Evolutionary conservation across 768 basidiomycete genomes (phyloP).

Genomic region (Macrolepiota albuminosa): DNA sequence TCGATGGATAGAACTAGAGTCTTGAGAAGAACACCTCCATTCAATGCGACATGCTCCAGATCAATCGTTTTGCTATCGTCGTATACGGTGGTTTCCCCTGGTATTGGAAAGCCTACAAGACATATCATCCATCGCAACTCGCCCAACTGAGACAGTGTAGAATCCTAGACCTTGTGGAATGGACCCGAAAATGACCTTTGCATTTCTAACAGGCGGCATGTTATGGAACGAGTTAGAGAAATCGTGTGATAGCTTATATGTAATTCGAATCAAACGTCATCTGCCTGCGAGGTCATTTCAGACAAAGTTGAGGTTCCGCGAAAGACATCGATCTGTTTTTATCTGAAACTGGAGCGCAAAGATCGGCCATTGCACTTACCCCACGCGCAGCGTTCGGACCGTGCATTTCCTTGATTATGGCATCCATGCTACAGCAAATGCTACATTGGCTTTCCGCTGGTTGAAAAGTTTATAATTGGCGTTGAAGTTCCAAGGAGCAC

Average conservation of each 20-base stretch:
- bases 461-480: background rate
- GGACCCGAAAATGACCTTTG: background rate
- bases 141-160: background rate
- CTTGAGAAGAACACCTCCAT: constrained; percentile 31
- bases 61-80: constrained; percentile 39
- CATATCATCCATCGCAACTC: too few species aligned
- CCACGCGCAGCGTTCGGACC: too few species aligned
- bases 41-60: constrained; percentile 25
- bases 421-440: background rate
- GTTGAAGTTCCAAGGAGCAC: background rate
- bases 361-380: background rate
- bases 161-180: background rate
- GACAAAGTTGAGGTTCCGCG: background rate
- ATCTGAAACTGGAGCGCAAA: background rate
- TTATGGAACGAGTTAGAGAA: background rate
- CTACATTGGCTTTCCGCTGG: background rate
- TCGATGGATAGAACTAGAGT: constrained; percentile 41
- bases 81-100: constrained; percentile 33
- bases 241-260: background rate
- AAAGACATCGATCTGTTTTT: background rate
- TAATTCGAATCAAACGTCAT: background rate
- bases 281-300: background rate
- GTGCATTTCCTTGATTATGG: too few species aligned
- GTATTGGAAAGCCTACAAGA: constrained; percentile 9
- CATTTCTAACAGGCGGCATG: constrained; percentile 3